Percentiles rank a stretch among this genome's conserved stretches.
These are phyloP conservation scores for Solanum ahanhuiri DNA, from an alignment of 257 asterid species.

Conservation along the genomic window DNA sequence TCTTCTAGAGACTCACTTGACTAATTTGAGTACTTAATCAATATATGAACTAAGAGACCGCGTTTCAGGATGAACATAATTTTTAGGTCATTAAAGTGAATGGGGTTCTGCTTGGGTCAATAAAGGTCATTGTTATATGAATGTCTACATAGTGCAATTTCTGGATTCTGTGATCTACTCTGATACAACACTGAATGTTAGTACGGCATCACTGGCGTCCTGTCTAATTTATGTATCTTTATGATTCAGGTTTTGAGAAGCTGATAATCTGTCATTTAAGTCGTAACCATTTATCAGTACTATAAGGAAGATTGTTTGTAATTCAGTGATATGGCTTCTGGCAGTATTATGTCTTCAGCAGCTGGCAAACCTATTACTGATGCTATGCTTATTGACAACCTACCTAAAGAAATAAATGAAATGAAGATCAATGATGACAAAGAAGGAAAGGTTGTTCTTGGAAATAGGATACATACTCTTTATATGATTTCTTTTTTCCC, in stretches of 20 bases:
- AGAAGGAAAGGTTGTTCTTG: slow-evolving; percentile 42
- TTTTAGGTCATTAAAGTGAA: not conserved
- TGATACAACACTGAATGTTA: not conserved
- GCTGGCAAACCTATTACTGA: slow-evolving; percentile 40
- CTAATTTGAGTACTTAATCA: not conserved
- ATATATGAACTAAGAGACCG: not conserved
- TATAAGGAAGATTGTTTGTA: not conserved
- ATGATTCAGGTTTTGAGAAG: slow-evolving; percentile 8
- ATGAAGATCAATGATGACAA: slow-evolving; percentile 73
- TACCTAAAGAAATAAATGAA: slow-evolving; percentile 59
- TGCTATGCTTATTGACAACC: slow-evolving; percentile 44
- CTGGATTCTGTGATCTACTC: not conserved
- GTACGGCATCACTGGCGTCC: not conserved
- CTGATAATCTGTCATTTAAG: not conserved
- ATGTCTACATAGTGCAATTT: not conserved
- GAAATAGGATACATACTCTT: not conserved
- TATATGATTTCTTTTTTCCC: not conserved
- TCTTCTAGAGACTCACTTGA: not conserved
- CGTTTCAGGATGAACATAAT: not conserved
- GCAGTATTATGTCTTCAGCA: slow-evolving; percentile 23
- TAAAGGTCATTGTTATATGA: not conserved
- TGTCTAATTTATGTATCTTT: not conserved
- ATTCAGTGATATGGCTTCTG: slow-evolving; percentile 31
- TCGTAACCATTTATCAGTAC: not conserved
- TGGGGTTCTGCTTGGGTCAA: not conserved